phyloP scores from a whole-genome alignment of 2,329 filamentous ascomycete species.

The Claviceps sp. region DNA sequence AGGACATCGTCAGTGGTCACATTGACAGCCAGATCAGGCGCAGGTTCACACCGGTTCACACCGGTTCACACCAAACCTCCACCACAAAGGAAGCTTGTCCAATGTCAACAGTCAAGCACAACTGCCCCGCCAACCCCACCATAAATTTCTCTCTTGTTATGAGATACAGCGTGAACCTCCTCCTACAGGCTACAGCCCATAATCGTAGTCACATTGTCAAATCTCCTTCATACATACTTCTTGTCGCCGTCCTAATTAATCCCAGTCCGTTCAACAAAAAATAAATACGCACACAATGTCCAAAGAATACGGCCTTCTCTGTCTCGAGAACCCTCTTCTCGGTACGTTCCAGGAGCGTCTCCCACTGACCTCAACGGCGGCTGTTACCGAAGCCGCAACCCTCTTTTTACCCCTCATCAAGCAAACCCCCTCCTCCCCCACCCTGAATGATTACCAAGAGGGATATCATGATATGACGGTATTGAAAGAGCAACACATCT shows the following conservation, averaged over 20 bases:
- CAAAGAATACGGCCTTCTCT: conserved; percentile 80
- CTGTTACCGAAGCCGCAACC: background rate
- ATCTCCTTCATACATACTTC: background rate
- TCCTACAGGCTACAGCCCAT: background rate
- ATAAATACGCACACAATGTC: conserved; percentile 37
- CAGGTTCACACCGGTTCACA: no score
- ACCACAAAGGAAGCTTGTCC: background rate
- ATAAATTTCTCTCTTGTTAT: background rate
- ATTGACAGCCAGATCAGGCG: no score
- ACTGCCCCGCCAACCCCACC: conserved; percentile 1
- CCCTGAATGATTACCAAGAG: background rate
- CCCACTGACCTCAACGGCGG: background rate
- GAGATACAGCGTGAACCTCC: conserved; percentile 11
- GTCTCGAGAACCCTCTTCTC: conserved; percentile 93
- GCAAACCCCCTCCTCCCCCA: background rate
- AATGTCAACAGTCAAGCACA: no score
- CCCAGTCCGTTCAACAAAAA: no score
- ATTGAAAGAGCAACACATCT: background rate
- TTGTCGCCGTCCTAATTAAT: background rate
- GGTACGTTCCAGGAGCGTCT: conserved; percentile 39
- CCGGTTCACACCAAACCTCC: no score
- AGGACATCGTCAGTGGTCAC: no score
- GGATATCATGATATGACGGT: background rate
- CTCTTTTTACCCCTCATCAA: background rate
- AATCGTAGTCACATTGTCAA: background rate